Base-by-base conservation (phyloP, 768 basidiomycete species). In the Albatrellus ellisii region DNA sequence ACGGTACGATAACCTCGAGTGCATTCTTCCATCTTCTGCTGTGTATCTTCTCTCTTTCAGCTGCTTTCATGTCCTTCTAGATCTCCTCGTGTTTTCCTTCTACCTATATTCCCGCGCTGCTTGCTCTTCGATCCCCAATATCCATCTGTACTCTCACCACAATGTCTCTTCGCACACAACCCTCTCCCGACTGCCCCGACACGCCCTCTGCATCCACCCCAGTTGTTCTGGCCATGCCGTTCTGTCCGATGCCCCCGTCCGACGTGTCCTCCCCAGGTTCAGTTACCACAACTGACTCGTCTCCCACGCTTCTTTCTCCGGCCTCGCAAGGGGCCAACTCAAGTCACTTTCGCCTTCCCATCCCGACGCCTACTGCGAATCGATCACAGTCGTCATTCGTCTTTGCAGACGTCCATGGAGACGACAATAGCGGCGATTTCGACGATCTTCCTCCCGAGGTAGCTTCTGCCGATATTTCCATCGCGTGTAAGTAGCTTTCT, bases 381-480 rank as follows among this genome's bases (percentile, higher is more conserved):
- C 43, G 33, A 26, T 51, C 49, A 25, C 49, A 51, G 32, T 47
- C 52, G 20, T 51, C 49, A 35, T 51, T 52, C 37, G 31, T 40
- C 9, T 51, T 51, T 31, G 34, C 39, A 5, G 46, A 51, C 15
- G 36, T 52, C 27, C 26, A 25, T 18, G 42, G 40, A 24, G 50
- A 48, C 22, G 40, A 42, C 6, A 22, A 34, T 5, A 38, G 41
- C 21, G 36, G 47, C 6, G 50, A 49, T 26, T 49, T 51, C 33
- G 34, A 49, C 27, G 45, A 51, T 34, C 50, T 59, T n/a, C 58
- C 56, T 2, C 47, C 56, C 1, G 58, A 61, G 34, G 48, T 60
- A 3, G 50, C 56, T 6, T 51, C 50, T 26, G 59, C 58, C 8
- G 59, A 62, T 45, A 52, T 62, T 32, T 61, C 48, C 29, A 51